Evolutionary conservation across 148 eudicot species (phyloP).

Genomic region (Arbutus unedo): DNA sequence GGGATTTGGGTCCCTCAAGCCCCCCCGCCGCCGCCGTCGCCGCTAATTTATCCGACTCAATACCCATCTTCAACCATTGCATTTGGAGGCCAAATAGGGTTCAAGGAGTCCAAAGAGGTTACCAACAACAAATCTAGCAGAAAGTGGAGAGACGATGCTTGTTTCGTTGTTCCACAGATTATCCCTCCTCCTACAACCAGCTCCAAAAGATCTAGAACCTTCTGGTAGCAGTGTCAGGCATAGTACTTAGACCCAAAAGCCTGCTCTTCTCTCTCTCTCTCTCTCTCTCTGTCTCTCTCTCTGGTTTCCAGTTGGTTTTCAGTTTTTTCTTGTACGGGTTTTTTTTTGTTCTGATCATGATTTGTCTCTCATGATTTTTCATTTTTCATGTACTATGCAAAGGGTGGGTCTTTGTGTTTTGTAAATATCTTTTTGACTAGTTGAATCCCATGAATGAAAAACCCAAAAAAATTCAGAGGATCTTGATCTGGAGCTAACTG

Average conservation of each 20-base stretch:
- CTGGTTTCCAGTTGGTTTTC: not conserved
- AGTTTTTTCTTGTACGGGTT: not conserved
- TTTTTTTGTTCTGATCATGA: not conserved
- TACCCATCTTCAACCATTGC: conserved; percentile 19
- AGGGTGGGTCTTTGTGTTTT: not conserved
- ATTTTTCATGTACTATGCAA: conserved; percentile 6
- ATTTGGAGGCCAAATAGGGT: conserved; percentile 27
- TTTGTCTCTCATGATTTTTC: conserved; percentile 6
- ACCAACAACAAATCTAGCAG: conserved; percentile 29
- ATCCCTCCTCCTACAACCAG: conserved; percentile 21
- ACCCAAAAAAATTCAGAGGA: not conserved
- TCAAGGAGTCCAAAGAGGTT: conserved; percentile 24
- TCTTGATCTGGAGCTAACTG: not conserved
- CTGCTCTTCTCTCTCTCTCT: too few relatives aligned
- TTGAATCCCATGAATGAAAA: not conserved
- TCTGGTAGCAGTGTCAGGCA: conserved; percentile 31
- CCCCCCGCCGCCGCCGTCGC: conserved; percentile 19
- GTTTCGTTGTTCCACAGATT: conserved; percentile 67
- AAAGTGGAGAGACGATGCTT: conserved; percentile 40
- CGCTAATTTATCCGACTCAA: not conserved
- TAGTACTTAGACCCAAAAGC: too few relatives aligned
- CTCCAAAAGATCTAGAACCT: conserved; percentile 45
- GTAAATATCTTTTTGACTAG: conserved; percentile 2
- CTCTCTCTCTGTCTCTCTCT: too few relatives aligned
- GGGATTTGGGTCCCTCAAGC: conserved; percentile 77